Base-by-base conservation (phyloP, 2,329 filamentous ascomycete species). In the Tetracladium maxilliforme region DNA sequence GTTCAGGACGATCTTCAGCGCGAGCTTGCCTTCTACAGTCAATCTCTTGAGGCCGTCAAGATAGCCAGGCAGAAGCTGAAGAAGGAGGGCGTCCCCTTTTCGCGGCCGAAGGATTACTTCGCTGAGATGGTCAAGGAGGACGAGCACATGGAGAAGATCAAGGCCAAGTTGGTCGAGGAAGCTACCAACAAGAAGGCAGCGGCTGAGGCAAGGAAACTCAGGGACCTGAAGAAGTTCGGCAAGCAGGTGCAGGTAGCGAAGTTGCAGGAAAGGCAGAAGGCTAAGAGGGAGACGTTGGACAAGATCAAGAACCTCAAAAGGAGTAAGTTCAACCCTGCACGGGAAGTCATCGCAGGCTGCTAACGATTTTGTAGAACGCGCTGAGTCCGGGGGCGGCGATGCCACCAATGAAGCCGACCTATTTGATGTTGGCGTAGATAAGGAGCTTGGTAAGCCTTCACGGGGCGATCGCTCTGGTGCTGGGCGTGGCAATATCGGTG, bases 121-220 rank as follows among this genome's bases (percentile, higher is more conserved):
- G 90, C 90, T 22, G 90, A 98, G 63, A 98, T 95, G 86, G 76
- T 94, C 43, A 95, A 95, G 70, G 82, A 77, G 43, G 90, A 98
- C 48, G 87, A 92, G 42, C 90, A 94, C 52, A 98, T 98, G 90
- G 81, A 81, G 48, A 86, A 81, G 64, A 81, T 98, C 48, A 92
- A 92, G 64, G 71, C 76, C 44, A 92, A 92, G 64, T 61, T 95
- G 42, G 67, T 93, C 33, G 86, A 95, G 43, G 83, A 92, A 45
- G 90, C 87, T 1, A 81, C 87, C 8, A 64, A 72, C 33, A 93
- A 93, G 65, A 93, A 93, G 61, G 87, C 90, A 1, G 70, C 83
- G 15, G 74, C 80, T 14, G 90, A 98, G 52, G 90, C 90, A 6
- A 71, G 84, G 48, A 84, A 84, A 56, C 76, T 87, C 58, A 68